Percentiles rank a stretch among this genome's conserved stretches.
phyloP scores from a whole-genome alignment of 2,329 filamentous ascomycete genomes.

The Aspergillus costaricaensis region DNA sequence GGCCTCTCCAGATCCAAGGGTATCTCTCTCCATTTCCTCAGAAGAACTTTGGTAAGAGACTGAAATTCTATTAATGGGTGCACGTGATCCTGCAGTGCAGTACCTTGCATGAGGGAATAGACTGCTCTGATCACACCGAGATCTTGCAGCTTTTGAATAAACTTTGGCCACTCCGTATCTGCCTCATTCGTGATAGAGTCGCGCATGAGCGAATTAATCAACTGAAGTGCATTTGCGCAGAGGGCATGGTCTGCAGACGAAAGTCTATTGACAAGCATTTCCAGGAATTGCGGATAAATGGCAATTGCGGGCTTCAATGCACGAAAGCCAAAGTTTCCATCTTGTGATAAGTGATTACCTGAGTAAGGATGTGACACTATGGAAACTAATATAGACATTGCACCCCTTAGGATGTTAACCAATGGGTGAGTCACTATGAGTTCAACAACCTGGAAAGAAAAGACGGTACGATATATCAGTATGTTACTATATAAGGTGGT shows the following conservation, averaged over 20 bases:
- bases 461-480: conserved; percentile 3
- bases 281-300: conserved; percentile 89
- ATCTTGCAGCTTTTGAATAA: conserved; percentile 91
- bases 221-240: conserved; percentile 90
- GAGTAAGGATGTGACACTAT: conserved; percentile 82
- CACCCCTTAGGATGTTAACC: conserved; percentile 94
- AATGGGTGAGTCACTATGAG: conserved; percentile 92
- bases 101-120: conserved; percentile 91
- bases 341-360: conserved; percentile 53
- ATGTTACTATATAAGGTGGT: neutral
- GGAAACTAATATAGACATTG: conserved; percentile 93
- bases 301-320: conserved; percentile 90
- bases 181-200: conserved; percentile 80
- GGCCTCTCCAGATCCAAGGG: conserved; percentile 80
- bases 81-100: conserved; percentile 84
- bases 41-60: conserved; percentile 79
- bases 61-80: conserved; percentile 93
- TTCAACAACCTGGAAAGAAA: conserved; percentile 69
- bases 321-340: conserved; percentile 79
- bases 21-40: conserved; percentile 86
- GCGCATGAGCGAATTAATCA: conserved; percentile 92
- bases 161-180: conserved; percentile 87
- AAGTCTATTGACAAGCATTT: conserved; percentile 87
- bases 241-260: conserved; percentile 93
- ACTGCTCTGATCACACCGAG: conserved; percentile 90